These are phyloP conservation scores for Rhynchosporium secalis DNA, from an alignment of 2,329 filamentous ascomycete genomes.

Conservation along the genomic window DNA sequence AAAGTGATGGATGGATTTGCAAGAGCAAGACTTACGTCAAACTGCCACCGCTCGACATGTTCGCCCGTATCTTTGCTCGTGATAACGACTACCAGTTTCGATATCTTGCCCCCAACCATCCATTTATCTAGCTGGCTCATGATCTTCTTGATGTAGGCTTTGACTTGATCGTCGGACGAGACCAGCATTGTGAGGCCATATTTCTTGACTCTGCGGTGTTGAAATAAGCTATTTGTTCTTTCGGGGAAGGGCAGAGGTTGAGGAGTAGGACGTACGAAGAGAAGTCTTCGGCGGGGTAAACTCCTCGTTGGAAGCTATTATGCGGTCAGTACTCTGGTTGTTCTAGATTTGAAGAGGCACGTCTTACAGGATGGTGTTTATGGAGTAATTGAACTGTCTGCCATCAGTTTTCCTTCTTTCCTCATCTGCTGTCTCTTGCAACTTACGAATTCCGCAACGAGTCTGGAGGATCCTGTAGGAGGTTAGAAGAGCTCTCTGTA, in stretches of 20 bases:
- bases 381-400: conserved; percentile 87
- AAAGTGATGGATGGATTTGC: no score
- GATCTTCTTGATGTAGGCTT: conserved; percentile 99
- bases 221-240: conserved; percentile 18
- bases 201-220: conserved; percentile 76
- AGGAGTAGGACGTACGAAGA: conserved; percentile 63
- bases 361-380: conserved; percentile 87
- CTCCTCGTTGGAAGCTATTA: conserved; percentile 76
- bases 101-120: conserved; percentile 97
- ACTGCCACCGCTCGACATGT: conserved; percentile 96
- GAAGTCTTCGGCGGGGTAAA: conserved; percentile 95
- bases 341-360: conserved; percentile 3
- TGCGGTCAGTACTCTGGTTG: not conserved
- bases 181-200: conserved; percentile 88
- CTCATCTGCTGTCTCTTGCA: not conserved
- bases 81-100: conserved; percentile 93
- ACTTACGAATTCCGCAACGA: conserved; percentile 92
- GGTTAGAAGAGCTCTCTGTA: conserved; percentile 36
- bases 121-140: conserved; percentile 97
- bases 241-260: not conserved
- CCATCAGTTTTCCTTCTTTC: conserved; percentile 22
- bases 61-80: conserved; percentile 97
- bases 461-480: conserved; percentile 66
- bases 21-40: conserved; percentile 64
- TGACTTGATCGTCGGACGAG: conserved; percentile 95